A percentile compares a stretch with the other conserved stretches of the same genome.
Conservation (phyloP, 176 grass and related monocot genomes). For the Carex littledalei region DNA sequence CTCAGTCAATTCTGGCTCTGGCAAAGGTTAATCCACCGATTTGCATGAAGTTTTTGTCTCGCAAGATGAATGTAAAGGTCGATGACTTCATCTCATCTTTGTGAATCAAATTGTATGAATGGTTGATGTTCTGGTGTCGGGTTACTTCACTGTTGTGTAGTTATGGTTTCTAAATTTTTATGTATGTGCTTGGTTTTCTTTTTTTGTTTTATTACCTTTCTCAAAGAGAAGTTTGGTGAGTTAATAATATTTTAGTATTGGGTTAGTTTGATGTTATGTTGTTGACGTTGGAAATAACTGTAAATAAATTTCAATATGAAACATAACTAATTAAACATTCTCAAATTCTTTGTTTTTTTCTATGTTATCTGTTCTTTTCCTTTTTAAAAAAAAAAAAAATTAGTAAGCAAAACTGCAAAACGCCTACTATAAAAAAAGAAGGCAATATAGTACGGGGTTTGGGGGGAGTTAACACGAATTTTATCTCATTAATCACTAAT, state of each 20-base stretch:
- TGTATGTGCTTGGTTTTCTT: background rate
- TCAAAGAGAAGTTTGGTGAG: conserved; percentile 2
- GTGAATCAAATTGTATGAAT: background rate
- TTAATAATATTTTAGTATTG: background rate
- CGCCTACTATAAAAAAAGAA: background rate
- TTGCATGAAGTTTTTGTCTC: conserved; percentile 85
- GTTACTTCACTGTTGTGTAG: background rate
- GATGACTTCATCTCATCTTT: conserved; percentile 12
- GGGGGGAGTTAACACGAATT: too few species aligned
- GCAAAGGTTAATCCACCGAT: conserved; percentile 85
- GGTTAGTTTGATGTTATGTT: background rate
- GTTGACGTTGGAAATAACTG: background rate
- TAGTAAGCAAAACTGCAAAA: background rate
- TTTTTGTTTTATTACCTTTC: background rate
- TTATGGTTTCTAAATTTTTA: background rate
- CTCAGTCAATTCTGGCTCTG: conserved; percentile 67
- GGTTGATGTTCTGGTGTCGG: background rate
- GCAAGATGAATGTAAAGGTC: conserved; percentile 27
- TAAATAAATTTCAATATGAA: background rate
- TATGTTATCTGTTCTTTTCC: background rate
- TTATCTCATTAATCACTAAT: too few species aligned
- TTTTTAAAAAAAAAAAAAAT: background rate
- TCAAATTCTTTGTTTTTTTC: background rate
- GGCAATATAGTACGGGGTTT: too few species aligned
- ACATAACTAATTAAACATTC: background rate